Percentiles rank a stretch among this genome's conserved stretches.
Conservation (phyloP, 2,329 filamentous ascomycete species). For the Diaporthe humulicola region DNA sequence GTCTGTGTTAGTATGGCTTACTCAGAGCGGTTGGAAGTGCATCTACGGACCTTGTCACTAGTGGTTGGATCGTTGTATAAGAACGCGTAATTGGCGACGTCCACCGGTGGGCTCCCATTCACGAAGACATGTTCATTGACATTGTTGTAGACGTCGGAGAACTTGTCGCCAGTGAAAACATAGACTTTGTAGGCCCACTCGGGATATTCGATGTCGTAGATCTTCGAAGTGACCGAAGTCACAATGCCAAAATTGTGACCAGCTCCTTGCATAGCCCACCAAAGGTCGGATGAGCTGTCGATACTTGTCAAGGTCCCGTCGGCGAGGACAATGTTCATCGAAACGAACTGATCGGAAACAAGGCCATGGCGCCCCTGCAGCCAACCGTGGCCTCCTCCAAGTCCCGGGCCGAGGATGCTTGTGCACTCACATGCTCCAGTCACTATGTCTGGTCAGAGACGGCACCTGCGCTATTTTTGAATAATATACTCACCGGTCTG, state of each 20-base stretch:
- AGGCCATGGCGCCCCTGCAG: slow-evolving; percentile 67
- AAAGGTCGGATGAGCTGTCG: slow-evolving; percentile 62
- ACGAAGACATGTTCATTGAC: slow-evolving; percentile 58
- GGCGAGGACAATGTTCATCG: slow-evolving; percentile 64
- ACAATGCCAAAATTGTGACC: slow-evolving; percentile 73
- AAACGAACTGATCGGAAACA: slow-evolving; percentile 65
- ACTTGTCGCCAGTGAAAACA: slow-evolving; percentile 61
- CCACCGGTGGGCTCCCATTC: slow-evolving; percentile 55
- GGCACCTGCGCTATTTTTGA: too few relatives aligned
- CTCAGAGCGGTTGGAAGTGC: not conserved
- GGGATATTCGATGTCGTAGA: slow-evolving; percentile 58
- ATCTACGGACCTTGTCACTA: slow-evolving; percentile 4
- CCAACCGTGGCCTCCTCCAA: slow-evolving; percentile 71
- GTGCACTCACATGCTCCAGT: slow-evolving; percentile 66
- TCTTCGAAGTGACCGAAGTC: slow-evolving; percentile 60
- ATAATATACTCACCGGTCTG: slow-evolving; percentile 46
- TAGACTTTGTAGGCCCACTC: slow-evolving; percentile 60
- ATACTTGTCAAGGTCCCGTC: slow-evolving; percentile 58
- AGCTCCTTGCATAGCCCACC: slow-evolving; percentile 69
- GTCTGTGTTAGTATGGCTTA: not conserved
- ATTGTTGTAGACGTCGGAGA: slow-evolving; percentile 50
- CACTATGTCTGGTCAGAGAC: slow-evolving; percentile 44
- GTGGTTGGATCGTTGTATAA: slow-evolving; percentile 22
- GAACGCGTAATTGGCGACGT: slow-evolving; percentile 5
- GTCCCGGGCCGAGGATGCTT: slow-evolving; percentile 55